phyloP scores from a whole-genome alignment of 148 eudicot species.

The Rhododendron williamsianum region DNA sequence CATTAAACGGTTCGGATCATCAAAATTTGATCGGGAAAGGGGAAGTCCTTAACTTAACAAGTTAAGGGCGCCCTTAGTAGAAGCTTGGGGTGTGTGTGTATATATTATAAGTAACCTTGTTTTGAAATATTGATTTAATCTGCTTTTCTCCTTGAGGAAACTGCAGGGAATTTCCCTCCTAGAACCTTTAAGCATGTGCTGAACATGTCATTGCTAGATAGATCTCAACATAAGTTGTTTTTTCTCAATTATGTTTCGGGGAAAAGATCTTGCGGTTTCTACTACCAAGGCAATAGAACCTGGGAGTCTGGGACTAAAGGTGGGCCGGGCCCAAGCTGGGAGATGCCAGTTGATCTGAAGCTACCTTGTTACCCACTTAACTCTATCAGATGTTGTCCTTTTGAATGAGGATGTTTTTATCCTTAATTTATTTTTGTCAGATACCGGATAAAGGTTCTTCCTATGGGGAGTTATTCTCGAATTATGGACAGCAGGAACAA shows the following conservation, averaged over 20 bases:
- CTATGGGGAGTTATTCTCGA: constrained; percentile 96
- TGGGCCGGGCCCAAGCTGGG: not conserved
- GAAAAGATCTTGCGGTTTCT: not conserved
- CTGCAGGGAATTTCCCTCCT: not conserved
- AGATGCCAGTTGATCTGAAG: not conserved
- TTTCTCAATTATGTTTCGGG: not conserved
- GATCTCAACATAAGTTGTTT: not conserved
- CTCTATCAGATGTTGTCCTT: not conserved
- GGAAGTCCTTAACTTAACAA: too few relatives aligned
- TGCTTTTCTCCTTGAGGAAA: not conserved
- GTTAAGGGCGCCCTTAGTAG: too few relatives aligned
- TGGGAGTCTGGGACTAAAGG: not conserved
- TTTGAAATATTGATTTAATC: not conserved
- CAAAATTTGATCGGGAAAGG: too few relatives aligned
- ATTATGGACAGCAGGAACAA: constrained; percentile 83
- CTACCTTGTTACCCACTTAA: not conserved
- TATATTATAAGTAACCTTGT: not conserved
- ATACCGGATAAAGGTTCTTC: constrained; percentile 80
- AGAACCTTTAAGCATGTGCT: not conserved
- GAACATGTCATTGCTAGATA: too few relatives aligned
- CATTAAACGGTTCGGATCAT: too few relatives aligned
- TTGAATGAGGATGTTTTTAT: not conserved
- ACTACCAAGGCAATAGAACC: not conserved
- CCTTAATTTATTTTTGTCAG: constrained; percentile 38
- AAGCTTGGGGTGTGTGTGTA: too few relatives aligned